Base-by-base conservation (phyloP, 257 asterid genomes). In the Jaltomata sinuosa region DNA sequence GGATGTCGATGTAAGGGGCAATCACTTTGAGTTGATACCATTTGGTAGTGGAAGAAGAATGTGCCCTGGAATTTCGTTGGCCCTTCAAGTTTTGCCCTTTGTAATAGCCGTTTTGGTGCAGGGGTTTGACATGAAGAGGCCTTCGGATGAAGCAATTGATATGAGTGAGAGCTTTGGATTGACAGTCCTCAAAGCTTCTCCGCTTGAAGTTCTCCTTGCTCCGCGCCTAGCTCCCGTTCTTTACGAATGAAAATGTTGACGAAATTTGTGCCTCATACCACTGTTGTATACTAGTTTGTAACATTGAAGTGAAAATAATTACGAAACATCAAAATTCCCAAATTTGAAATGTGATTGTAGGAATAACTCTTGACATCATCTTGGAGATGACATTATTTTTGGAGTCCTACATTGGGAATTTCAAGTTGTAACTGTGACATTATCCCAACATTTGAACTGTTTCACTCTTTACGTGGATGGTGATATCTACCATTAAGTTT, bases 31-130 rank as follows among this genome's bases (percentile, higher is more conserved):
- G 65, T 81, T 90, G 84, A 80, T 93, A 2, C 93, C 97, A 5
- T 93, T 93, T 84, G 90, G 96, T 2, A 89, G 87, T 0, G 96
- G 96, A 5, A 85, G 92, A 53, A 91, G 94, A 84, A 71, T 83
- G 47, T 90, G 95, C 38, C 93, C 93, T 0, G 91, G 89, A 1
- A 34, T 84, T 36, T 29, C 71, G 2, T 64, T 91, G 15, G 90
- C 87, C 57, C 83, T 89, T 8, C 89, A 84, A 8, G 67, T 82
- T 31, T 18, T 84, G 1, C 84, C 85, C 15, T 72, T 91, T 22
- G 85, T 81, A n/a, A 85, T 91, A 25, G 94, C 89, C 0, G 77
- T 83, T 45, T 29, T 91, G 29, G 16, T 92, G n/a, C 94, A 92
- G 16, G 88, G 85, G 0, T 92, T 91, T 15, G 90, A 87, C 8